phyloP scores from a whole-genome alignment of 1,284 basidiomycete genomes.

The Exobasidium cylindrosporum region DNA sequence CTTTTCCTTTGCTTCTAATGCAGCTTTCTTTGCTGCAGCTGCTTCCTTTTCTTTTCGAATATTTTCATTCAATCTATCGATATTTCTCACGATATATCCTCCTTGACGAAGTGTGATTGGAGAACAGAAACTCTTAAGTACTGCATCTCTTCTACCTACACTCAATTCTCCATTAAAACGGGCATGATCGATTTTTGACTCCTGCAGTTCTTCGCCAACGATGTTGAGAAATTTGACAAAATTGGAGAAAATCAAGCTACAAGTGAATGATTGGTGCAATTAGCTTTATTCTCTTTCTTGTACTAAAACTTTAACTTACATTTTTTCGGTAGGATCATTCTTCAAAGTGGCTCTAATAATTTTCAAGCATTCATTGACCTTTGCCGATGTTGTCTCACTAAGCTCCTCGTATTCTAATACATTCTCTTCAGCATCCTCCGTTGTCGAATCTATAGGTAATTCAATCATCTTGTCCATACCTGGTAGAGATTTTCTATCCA shows the following conservation, averaged over 20 bases:
- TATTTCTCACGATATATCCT: neutral
- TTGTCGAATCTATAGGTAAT: constrained; percentile 62
- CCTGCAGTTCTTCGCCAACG: constrained; percentile 69
- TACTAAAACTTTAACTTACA: too few relatives aligned
- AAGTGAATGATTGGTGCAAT: constrained; percentile 6
- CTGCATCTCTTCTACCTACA: constrained; percentile 71
- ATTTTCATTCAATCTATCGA: neutral
- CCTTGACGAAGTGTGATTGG: constrained; percentile 59
- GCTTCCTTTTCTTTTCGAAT: neutral
- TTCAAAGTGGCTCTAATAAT: constrained; percentile 60
- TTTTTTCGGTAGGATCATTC: constrained; percentile 25
- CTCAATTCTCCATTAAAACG: constrained; percentile 81
- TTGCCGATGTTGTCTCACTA: constrained; percentile 58
- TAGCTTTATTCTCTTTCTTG: too few relatives aligned
- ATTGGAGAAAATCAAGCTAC: constrained; percentile 17
- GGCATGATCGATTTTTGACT: constrained; percentile 69
- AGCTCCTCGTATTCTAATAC: constrained; percentile 58
- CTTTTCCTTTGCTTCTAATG: neutral
- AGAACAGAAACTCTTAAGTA: constrained; percentile 69
- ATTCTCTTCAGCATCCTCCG: constrained; percentile 12
- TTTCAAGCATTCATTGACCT: constrained; percentile 74
- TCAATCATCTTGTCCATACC: constrained; percentile 62
- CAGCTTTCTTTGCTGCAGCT: neutral
- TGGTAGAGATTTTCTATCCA: constrained; percentile 72
- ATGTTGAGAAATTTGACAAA: constrained; percentile 49